Base-by-base conservation (phyloP, 169 alveolate genomes). In the Neospora caninum region DNA sequence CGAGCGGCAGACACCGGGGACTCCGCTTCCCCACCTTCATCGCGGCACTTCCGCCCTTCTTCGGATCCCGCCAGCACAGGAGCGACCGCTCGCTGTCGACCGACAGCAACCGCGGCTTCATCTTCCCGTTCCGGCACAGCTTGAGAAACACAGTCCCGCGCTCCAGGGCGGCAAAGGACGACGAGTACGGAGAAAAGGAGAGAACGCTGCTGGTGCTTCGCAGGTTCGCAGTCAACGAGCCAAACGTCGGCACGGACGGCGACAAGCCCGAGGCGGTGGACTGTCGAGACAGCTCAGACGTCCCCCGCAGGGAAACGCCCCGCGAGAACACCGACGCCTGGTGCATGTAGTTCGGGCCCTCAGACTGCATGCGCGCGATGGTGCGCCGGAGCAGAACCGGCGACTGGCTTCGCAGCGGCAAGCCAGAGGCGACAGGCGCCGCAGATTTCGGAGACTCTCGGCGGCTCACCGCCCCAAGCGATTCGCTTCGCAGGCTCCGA, bases 61-160 rank as follows among this genome's bases (percentile, higher is more conserved):
- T 89, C 34, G 93, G 93, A 70, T 83, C 82, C 18, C 88, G 41
- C 93, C 93, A 89, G 78, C n/a, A 45, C 70, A 89, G 88, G 36
- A 70, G 43, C 80, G 22, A 0, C 58, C 78, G 53, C 27, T 89
- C 95, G 13, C 84, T 45, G 18, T 92, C 43, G 36, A 86, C 38
- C 64, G 92, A 83, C 38, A 93, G 42, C 10, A 87, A 54, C 42
- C 95, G 43, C 42, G 45, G 49, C 93, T 93, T 93, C 92, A 93
- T 86, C n/a, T 88, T 45, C 27, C 95, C 95, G 41, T 93, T 93
- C 18, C 95, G 67, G 58, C 95, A 93, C 38, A 88, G 73, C 53
- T 93, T 93, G 53, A 80, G 84, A 69, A 93, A 93, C 16, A 87
- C 93, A 0, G 93, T 41, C n/a, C 92, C 92, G 82, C 34, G 27